Conservation (phyloP, 768 basidiomycete species). For the Trametes meyenii region DNA sequence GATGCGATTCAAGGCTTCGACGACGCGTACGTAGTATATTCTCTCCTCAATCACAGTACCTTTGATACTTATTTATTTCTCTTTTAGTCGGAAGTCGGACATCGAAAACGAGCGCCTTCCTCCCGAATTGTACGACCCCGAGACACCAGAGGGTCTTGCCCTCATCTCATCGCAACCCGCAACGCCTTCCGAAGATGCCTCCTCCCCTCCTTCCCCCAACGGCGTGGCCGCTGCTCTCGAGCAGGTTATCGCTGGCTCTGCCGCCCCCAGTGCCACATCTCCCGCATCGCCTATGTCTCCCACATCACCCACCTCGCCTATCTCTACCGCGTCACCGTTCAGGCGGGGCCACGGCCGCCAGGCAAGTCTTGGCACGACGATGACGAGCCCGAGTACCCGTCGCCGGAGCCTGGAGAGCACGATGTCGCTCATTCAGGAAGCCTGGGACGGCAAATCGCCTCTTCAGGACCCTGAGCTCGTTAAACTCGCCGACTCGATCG, state of each 20-base stretch:
- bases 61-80: background rate
- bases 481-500: constrained; percentile 32
- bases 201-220: constrained; percentile 33
- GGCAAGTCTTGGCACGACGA: constrained; percentile 90
- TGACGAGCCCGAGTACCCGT: constrained; percentile 92
- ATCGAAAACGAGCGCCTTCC: constrained; percentile 99
- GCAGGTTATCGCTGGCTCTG: constrained; percentile 29
- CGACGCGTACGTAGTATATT: constrained; percentile 75
- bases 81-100: constrained; percentile 85
- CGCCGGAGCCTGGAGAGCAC: constrained; percentile 94
- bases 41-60: background rate
- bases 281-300: constrained; percentile 52
- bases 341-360: constrained; percentile 75
- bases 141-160: constrained; percentile 70
- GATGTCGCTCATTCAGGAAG: constrained; percentile 92
- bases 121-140: constrained; percentile 88
- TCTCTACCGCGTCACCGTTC: constrained; percentile 47
- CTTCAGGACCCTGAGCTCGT: constrained; percentile 31
- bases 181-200: constrained; percentile 53
- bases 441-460: constrained; percentile 68
- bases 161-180: constrained; percentile 54
- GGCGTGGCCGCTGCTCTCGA: constrained; percentile 37
- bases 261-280: constrained; percentile 38
- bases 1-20: constrained; percentile 93
- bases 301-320: constrained; percentile 41